Conservation (phyloP, 2,329 filamentous ascomycete genomes). For the Alternaria sp. region DNA sequence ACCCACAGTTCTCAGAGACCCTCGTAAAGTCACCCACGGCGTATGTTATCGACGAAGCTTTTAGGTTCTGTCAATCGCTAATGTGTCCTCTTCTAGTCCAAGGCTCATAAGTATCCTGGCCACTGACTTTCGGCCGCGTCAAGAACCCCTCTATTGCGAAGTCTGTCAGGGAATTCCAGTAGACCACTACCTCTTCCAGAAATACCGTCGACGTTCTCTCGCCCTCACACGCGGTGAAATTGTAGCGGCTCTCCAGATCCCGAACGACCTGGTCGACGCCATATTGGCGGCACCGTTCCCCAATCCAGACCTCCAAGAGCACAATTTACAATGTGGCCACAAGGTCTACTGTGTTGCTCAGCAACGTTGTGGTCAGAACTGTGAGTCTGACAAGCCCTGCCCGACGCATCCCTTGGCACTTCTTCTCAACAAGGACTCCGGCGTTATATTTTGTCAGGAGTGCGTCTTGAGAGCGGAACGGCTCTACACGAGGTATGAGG, state of each 20-base stretch:
- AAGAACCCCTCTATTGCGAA: constrained; percentile 22
- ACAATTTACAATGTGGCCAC: constrained; percentile 22
- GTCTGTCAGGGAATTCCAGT: constrained; percentile 20
- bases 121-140: neutral
- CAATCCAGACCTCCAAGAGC: neutral
- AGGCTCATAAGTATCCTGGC: neutral
- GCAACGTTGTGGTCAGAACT: constrained; percentile 20
- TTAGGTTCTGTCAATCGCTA: neutral
- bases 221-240: constrained; percentile 14
- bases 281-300: constrained; percentile 7
- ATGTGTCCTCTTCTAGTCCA: neutral
- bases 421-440: neutral
- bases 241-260: neutral
- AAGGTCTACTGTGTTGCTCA: constrained; percentile 7
- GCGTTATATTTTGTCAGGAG: constrained; percentile 19
- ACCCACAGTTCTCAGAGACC: neutral
- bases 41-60: neutral
- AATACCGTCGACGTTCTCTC: constrained; percentile 9
- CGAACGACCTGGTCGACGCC: neutral
- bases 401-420: too few relatives aligned
- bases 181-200: neutral
- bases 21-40: neutral
- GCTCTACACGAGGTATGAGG: constrained; percentile 16
- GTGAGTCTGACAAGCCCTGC: neutral
- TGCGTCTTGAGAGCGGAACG: constrained; percentile 15